These are phyloP conservation scores for Penicillium cosmopolitanum DNA, from an alignment of 495 filamentous ascomycete species.

Conservation along the genomic window DNA sequence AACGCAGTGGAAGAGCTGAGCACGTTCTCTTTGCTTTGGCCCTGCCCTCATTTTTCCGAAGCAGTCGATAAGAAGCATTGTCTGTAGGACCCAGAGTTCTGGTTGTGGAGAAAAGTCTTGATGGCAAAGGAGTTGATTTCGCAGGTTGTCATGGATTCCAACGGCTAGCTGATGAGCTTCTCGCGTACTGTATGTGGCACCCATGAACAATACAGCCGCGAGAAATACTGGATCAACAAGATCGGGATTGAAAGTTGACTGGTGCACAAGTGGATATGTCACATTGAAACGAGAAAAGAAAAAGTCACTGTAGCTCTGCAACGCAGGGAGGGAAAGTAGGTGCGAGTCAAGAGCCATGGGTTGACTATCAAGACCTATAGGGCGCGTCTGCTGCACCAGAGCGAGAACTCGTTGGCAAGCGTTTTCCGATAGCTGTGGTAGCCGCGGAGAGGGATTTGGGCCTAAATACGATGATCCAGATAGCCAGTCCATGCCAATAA, in stretches of 20 bases:
- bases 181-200: constrained; percentile 57
- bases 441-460: constrained; percentile 5
- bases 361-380: constrained; percentile 43
- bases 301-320: constrained; percentile 57
- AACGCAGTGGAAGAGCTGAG: constrained; percentile 60
- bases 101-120: constrained; percentile 50
- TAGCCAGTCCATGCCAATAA: constrained; percentile 41
- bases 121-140: constrained; percentile 46
- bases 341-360: constrained; percentile 47
- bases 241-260: constrained; percentile 53
- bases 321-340: constrained; percentile 45
- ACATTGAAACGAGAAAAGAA: constrained; percentile 60
- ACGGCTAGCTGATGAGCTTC: constrained; percentile 59
- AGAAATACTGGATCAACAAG: constrained; percentile 51
- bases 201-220: constrained; percentile 53
- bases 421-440: constrained; percentile 33
- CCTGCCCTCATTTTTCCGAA: constrained; percentile 61
- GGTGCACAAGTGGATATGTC: constrained; percentile 57
- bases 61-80: constrained; percentile 60
- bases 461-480: constrained; percentile 25
- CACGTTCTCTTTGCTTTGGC: constrained; percentile 57
- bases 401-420: constrained; percentile 45
- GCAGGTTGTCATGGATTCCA: constrained; percentile 52
- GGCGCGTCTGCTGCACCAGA: constrained; percentile 46
- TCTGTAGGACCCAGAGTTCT: constrained; percentile 57